phyloP scores from a whole-genome alignment of 192 early-diverging fungal species.

The Backusella westeae region DNA sequence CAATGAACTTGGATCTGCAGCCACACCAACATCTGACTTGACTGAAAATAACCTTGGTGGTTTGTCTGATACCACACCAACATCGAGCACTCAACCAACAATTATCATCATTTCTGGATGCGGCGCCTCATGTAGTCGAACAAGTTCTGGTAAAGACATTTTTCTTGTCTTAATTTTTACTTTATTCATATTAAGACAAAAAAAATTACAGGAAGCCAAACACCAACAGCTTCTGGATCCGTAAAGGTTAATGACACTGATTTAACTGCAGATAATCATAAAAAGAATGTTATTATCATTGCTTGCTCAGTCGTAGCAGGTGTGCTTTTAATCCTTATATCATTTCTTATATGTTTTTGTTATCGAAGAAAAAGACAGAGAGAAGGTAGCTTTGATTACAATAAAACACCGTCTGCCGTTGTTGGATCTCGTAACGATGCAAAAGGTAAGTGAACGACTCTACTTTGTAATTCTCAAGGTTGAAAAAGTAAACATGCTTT shows the following conservation, averaged over 20 bases:
- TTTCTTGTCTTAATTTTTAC: background rate
- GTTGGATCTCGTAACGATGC: background rate
- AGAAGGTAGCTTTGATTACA: background rate
- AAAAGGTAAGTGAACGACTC: background rate
- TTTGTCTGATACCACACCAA: background rate
- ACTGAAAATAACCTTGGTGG: background rate
- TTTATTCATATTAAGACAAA: background rate
- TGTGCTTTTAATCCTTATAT: background rate
- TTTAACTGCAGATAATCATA: background rate
- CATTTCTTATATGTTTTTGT: background rate
- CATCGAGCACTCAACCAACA: background rate
- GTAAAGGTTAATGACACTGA: background rate
- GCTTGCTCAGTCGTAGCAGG: background rate
- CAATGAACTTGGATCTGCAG: background rate
- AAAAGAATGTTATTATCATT: background rate
- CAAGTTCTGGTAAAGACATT: background rate
- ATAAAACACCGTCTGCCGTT: background rate
- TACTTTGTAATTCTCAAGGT: background rate
- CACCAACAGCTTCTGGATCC: background rate
- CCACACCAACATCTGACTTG: background rate
- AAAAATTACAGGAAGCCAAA: background rate
- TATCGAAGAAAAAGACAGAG: background rate
- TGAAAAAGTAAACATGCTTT: background rate
- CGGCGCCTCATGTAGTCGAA: background rate
- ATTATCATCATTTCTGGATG: background rate